phyloP scores from a whole-genome alignment of 108 stramenopile species.

The Craspedostauros australis region DNA sequence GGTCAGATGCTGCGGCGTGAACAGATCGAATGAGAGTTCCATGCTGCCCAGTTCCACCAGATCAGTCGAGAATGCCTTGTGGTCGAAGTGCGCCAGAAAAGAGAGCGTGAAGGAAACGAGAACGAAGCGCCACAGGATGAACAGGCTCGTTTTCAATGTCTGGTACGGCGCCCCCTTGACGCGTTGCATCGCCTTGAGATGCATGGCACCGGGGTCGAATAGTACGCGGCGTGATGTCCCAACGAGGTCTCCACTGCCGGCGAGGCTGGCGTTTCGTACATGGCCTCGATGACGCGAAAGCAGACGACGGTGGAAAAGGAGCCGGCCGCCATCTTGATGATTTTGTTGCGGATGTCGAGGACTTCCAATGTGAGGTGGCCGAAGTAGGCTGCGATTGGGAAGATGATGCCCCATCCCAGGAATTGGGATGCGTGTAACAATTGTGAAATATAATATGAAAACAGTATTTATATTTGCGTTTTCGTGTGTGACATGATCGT shows the following conservation, averaged over 20 bases:
- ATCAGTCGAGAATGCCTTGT: constrained; percentile 22
- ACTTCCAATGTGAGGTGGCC: constrained; percentile 15
- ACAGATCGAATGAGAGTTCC: constrained; percentile 13
- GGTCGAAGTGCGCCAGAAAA: constrained; percentile 17
- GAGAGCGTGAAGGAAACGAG: constrained; percentile 21
- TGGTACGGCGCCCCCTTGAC: not conserved
- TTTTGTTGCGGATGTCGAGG: constrained; percentile 21
- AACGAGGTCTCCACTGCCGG: constrained; percentile 20
- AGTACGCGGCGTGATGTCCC: constrained; percentile 33
- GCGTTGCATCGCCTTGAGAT: constrained; percentile 18
- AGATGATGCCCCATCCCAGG: constrained; percentile 54
- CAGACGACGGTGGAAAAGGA: constrained; percentile 11
- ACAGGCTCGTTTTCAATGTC: not conserved
- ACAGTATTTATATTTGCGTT: no score
- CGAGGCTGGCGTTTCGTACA: constrained; percentile 31
- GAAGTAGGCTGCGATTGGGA: constrained; percentile 32
- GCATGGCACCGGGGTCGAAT: constrained; percentile 14
- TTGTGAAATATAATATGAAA: not conserved
- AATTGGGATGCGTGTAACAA: no score
- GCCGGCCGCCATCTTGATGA: constrained; percentile 2
- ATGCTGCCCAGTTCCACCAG: constrained; percentile 7
- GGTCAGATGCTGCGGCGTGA: constrained; percentile 13
- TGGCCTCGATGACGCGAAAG: constrained; percentile 39
- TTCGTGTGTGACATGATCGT: no score
- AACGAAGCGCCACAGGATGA: constrained; percentile 12